These are phyloP conservation scores for Rhinocladiella similis DNA, from an alignment of 2,329 filamentous ascomycete species.

Conservation along the genomic window DNA sequence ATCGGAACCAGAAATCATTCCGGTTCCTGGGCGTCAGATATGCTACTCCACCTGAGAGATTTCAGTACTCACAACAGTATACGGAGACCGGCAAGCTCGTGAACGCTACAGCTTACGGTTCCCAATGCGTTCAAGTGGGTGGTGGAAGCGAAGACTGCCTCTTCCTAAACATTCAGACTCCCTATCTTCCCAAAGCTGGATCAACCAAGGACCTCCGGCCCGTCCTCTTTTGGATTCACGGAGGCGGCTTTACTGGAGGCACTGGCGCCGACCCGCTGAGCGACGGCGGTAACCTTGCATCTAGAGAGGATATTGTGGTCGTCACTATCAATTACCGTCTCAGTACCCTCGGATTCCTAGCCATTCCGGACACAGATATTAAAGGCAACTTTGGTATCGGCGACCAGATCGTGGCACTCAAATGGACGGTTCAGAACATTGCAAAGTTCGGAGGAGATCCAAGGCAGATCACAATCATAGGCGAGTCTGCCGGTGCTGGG, in stretches of 20 bases:
- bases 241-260: conserved; percentile 58
- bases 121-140: conserved; percentile 44
- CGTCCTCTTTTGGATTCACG: conserved; percentile 55
- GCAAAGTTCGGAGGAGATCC: conserved; percentile 50
- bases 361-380: conserved; percentile 55
- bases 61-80: conserved; percentile 50
- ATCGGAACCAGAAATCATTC: conserved; percentile 55
- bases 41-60: conserved; percentile 43
- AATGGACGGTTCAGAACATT: conserved; percentile 50
- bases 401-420: conserved; percentile 53
- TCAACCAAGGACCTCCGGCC: conserved; percentile 44
- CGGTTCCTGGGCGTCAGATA: conserved; percentile 51
- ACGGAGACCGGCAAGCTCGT: conserved; percentile 47
- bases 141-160: conserved; percentile 49
- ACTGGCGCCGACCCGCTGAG: conserved; percentile 36
- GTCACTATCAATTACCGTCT: conserved; percentile 63
- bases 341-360: conserved; percentile 59
- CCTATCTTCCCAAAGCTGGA: conserved; percentile 42
- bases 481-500: conserved; percentile 55
- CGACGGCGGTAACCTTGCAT: conserved; percentile 59
- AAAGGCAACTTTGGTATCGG: conserved; percentile 57
- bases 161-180: conserved; percentile 52
- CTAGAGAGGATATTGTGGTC: conserved; percentile 59
- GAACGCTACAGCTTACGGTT: conserved; percentile 47
- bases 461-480: conserved; percentile 47